Percentiles rank a stretch among this genome's conserved stretches.
Conservation (phyloP, 2,329 filamentous ascomycete genomes). For the Microdochium nivale region DNA sequence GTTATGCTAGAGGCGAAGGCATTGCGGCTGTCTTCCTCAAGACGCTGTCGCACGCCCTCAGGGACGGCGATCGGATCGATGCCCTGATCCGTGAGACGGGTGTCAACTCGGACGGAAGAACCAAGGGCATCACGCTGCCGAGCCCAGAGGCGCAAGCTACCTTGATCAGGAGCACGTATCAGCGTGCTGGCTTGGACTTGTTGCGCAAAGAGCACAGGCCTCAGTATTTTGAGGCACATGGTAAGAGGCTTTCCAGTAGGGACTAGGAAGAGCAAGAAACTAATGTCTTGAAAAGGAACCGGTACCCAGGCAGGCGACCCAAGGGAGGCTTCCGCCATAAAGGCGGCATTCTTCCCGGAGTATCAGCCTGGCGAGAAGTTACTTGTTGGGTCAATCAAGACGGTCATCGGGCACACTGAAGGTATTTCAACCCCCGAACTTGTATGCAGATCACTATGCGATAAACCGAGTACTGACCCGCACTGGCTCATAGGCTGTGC, state of each 20-base stretch:
- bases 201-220: conserved; percentile 20
- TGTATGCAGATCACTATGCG: not conserved
- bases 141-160: conserved; percentile 32
- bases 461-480: no score
- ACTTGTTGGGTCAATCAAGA: conserved; percentile 33
- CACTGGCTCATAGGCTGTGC: conserved; percentile 8
- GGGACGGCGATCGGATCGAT: conserved; percentile 36
- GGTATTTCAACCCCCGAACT: conserved; percentile 24
- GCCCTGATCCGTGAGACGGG: conserved; percentile 38
- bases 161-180: conserved; percentile 36
- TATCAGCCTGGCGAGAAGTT: conserved; percentile 18
- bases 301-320: conserved; percentile 31
- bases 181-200: conserved; percentile 29
- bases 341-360: conserved; percentile 22
- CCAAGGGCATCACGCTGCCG: conserved; percentile 47
- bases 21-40: conserved; percentile 42
- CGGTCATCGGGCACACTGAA: conserved; percentile 40
- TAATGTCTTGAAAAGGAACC: conserved; percentile 15
- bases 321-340: conserved; percentile 33
- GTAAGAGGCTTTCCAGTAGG: conserved; percentile 7
- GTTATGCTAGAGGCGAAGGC: conserved; percentile 52
- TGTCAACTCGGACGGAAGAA: conserved; percentile 40
- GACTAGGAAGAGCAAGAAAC: no score
- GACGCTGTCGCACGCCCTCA: conserved; percentile 37
- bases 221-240: conserved; percentile 40